These are phyloP conservation scores for Ordospora colligata DNA, from an alignment of 371 early-diverging fungal species.

Conservation along the genomic window DNA sequence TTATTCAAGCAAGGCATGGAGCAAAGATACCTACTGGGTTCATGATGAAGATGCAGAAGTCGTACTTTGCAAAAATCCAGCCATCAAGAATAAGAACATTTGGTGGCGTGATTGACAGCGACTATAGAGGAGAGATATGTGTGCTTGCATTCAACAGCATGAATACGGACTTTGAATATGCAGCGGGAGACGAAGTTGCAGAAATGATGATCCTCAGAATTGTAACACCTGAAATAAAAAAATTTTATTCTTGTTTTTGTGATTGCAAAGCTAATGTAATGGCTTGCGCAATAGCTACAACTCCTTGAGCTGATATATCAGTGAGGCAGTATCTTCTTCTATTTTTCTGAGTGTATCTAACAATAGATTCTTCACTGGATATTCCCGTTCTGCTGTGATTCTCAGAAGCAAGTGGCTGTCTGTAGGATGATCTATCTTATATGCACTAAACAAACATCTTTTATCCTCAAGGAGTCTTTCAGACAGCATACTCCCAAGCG, in stretches of 20 bases:
- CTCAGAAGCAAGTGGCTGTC: conserved; percentile 33
- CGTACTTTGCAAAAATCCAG: conserved; percentile 25
- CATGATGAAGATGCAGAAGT: conserved; percentile 30
- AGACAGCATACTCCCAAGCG: conserved; percentile 26
- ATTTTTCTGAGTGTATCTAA: conserved; percentile 20
- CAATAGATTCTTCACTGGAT: conserved; percentile 12
- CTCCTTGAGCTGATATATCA: conserved; percentile 26
- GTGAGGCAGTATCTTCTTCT: conserved; percentile 16
- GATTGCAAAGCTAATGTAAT: not conserved
- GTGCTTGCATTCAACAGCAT: conserved; percentile 45
- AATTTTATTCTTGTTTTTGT: not conserved
- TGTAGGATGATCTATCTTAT: conserved; percentile 47
- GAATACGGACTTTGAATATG: conserved; percentile 16
- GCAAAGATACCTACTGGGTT: conserved; percentile 24
- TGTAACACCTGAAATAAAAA: conserved; percentile 14
- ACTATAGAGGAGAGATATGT: conserved; percentile 57
- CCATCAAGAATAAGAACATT: conserved; percentile 23
- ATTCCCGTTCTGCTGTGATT: conserved; percentile 17
- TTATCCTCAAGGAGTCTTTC: conserved; percentile 40
- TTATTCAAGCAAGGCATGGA: not conserved
- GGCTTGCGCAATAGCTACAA: not conserved
- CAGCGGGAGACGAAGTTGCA: conserved; percentile 51
- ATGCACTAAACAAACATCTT: conserved; percentile 43
- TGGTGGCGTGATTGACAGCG: conserved; percentile 58
- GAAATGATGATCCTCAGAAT: conserved; percentile 39